Evolutionary conservation across 805 yeast species (phyloP).

Genomic region (Lipomyces orientalis): DNA sequence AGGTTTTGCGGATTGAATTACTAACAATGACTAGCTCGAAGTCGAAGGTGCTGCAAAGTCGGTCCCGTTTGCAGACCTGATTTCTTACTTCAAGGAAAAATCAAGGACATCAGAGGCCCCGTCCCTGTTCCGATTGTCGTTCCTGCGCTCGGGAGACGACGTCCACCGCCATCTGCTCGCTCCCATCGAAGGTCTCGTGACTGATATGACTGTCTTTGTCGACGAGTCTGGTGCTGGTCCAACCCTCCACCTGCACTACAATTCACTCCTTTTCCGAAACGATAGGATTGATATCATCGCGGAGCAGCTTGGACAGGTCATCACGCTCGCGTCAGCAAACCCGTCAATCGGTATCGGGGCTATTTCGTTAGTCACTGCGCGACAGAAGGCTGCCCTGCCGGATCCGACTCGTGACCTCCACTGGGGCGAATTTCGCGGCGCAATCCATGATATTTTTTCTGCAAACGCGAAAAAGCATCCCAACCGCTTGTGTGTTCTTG

Average conservation of each 20-base stretch:
- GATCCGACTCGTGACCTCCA: slow-evolving; percentile 87
- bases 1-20: slow-evolving; percentile 27
- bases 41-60: slow-evolving; percentile 45
- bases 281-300: slow-evolving; percentile 71
- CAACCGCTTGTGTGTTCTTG: slow-evolving; percentile 88
- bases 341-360: slow-evolving; percentile 58
- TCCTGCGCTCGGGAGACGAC: slow-evolving; percentile 30
- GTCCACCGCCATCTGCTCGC: slow-evolving; percentile 26
- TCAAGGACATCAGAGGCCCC: slow-evolving; percentile 65
- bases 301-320: slow-evolving; percentile 72
- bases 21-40: slow-evolving; percentile 22
- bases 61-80: slow-evolving; percentile 62
- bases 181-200: slow-evolving; percentile 42
- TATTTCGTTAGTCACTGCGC: slow-evolving; percentile 69
- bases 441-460: slow-evolving; percentile 94
- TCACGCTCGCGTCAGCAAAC: slow-evolving; percentile 35
- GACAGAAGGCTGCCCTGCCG: slow-evolving; percentile 70
- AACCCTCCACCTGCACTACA: slow-evolving; percentile 59
- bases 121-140: slow-evolving; percentile 57
- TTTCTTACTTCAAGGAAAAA: slow-evolving; percentile 55
- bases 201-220: slow-evolving; percentile 66
- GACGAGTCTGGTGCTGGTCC: slow-evolving; percentile 43
- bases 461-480: slow-evolving; percentile 85
- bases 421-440: slow-evolving; percentile 91
- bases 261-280: slow-evolving; percentile 71